Conservation (phyloP, 805 yeast genomes). For the Yarrowia phangngaensis region DNA sequence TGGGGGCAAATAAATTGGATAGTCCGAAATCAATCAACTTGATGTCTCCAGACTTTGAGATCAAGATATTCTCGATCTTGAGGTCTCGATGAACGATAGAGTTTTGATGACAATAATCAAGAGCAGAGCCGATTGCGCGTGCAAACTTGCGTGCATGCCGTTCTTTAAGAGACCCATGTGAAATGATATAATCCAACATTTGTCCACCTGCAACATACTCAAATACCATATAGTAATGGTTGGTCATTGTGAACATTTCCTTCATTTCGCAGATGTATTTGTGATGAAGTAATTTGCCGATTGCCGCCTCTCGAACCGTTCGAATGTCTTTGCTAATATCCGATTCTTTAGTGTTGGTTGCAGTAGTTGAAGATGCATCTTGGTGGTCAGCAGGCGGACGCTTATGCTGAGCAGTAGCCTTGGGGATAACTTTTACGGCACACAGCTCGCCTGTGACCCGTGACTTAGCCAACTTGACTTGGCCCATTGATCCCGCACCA, state of each 20-base stretch:
- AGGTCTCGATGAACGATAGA: conserved; percentile 96
- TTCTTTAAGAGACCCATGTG: conserved; percentile 92
- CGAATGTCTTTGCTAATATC: conserved; percentile 88
- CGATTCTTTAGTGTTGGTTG: conserved; percentile 47
- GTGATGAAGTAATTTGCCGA: conserved; percentile 84
- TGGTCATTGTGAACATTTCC: conserved; percentile 94
- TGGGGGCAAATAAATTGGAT: conserved; percentile 75
- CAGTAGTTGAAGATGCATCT: conserved; percentile 46
- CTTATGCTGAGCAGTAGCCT: conserved; percentile 64
- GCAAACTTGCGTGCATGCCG: conserved; percentile 92
- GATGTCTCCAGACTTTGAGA: conserved; percentile 87
- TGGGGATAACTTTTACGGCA: conserved; percentile 87
- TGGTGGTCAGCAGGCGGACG: conserved; percentile 51
- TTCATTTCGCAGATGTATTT: conserved; percentile 87
- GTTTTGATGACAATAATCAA: conserved; percentile 89
- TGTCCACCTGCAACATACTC: conserved; percentile 98
- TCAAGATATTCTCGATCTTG: conserved; percentile 94
- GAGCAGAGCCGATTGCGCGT: conserved; percentile 87
- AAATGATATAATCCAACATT: conserved; percentile 92
- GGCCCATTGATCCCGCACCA: conserved; percentile 99
- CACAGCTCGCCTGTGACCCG: conserved; percentile 66
- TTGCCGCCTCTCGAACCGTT: conserved; percentile 91
- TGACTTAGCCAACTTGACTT: conserved; percentile 90
- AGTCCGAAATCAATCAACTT: conserved; percentile 95
- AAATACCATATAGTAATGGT: conserved; percentile 93